These are phyloP conservation scores for Magnusiomyces sp. DNA, from an alignment of 1,139 yeast species.

Conservation along the genomic window DNA sequence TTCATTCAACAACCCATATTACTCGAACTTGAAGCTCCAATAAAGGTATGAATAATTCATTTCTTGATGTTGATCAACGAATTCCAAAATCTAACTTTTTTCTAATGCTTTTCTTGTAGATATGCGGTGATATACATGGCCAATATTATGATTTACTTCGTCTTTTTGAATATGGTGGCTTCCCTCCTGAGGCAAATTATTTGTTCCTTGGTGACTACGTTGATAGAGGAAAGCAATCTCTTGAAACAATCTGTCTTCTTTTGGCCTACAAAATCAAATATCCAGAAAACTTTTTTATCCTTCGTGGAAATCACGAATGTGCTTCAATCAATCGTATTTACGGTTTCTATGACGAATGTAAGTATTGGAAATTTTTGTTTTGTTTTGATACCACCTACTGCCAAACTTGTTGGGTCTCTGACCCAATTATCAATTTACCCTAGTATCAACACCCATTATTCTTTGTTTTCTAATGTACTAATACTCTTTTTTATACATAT, in stretches of 20 bases:
- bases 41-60: conserved; percentile 49
- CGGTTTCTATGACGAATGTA: conserved; percentile 96
- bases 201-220: conserved; percentile 93
- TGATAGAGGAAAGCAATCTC: conserved; percentile 94
- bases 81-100: background rate
- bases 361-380: conserved; percentile 7
- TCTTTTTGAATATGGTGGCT: conserved; percentile 94
- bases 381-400: background rate
- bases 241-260: conserved; percentile 86
- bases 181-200: conserved; percentile 98
- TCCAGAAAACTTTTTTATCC: conserved; percentile 90
- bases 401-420: background rate
- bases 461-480: background rate
- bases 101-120: conserved; percentile 22
- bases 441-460: background rate
- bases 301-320: conserved; percentile 94
- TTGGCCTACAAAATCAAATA: conserved; percentile 94
- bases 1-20: conserved; percentile 95
- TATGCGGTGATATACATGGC: conserved; percentile 94
- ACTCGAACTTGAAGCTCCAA: conserved; percentile 93
- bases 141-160: conserved; percentile 93
- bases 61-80: background rate
- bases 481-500: conserved; percentile 1
- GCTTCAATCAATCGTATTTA: conserved; percentile 95
- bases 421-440: conserved; percentile 5